Evolutionary conservation across 2,329 filamentous ascomycete genomes (phyloP).

Genomic region (Penicillium frequentans): DNA sequence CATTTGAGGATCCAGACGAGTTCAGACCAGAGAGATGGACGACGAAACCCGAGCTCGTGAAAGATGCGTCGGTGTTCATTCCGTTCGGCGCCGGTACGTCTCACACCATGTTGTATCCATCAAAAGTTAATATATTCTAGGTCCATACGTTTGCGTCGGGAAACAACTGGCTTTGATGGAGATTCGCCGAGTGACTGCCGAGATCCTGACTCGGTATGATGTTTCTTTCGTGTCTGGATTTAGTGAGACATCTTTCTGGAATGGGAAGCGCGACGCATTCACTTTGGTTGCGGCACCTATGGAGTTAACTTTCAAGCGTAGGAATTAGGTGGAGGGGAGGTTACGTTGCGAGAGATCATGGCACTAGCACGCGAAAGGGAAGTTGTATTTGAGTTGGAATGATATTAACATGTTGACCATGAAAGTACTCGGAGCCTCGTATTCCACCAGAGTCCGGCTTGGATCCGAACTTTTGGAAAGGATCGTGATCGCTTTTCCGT

Average conservation of each 20-base stretch:
- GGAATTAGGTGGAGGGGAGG: neutral
- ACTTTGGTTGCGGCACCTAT: slow-evolving; percentile 1
- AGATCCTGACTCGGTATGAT: neutral
- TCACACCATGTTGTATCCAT: neutral
- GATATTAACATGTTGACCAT: too few relatives aligned
- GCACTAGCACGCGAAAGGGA: neutral
- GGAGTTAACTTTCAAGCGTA: neutral
- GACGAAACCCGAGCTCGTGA: neutral
- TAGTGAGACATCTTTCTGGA: neutral
- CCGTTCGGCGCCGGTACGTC: neutral
- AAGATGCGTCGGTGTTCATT: neutral
- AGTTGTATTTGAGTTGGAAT: neutral
- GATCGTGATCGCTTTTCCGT: too few relatives aligned
- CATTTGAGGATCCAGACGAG: neutral
- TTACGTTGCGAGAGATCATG: neutral
- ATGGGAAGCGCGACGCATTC: neutral
- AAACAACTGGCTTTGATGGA: slow-evolving; percentile 6
- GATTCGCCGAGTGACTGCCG: neutral
- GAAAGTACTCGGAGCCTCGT: too few relatives aligned
- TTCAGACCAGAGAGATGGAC: slow-evolving; percentile 2
- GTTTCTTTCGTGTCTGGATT: neutral
- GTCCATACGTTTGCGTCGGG: slow-evolving; percentile 1
- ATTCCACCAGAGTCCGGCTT: too few relatives aligned
- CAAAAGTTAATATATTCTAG: neutral
- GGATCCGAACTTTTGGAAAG: too few relatives aligned